Base-by-base conservation (phyloP, 148 eudicot species). In the Vaccinium darrowii region DNA sequence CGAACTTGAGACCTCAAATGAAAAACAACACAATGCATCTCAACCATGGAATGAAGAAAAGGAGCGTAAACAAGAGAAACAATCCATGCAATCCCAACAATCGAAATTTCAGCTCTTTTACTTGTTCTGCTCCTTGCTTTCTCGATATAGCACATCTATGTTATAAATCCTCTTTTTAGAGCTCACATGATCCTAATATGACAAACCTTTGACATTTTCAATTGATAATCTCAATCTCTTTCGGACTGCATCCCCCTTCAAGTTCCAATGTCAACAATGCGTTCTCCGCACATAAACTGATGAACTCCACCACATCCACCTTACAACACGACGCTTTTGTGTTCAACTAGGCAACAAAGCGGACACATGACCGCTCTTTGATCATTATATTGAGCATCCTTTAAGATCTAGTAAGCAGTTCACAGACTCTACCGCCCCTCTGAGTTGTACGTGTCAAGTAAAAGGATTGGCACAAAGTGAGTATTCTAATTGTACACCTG, bases 401-500 rank as follows among this genome's bases (percentile, higher is more conserved):
- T 13, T 30, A 72, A 15, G 76, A 30, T 72, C 1, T 13, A 30
- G 43, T 33, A 43, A 12, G 43, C 21, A 30, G 47, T 71, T 30
- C 19, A 71, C 43, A 30, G 49, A 30, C 21, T 33, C 47, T 36
- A 33, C 1, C 6, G 76, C 76, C 47, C 76, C 76, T 72, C 76
- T 72, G 76, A 72, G 76, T 72, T 72, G 76, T 72, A 72, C 76
- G 30, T 72, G 21, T 72, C 76, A 72, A 72, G 76, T 72, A 72
- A 72, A 4, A 19, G 47, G 21, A 72, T 33, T 72, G 76, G 76
- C 9, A 43, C 76, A 1, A 72, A 72, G 9, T 72, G 76, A 72
- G 30, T 30, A 7, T 72, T 72, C 47, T 72, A 43, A 72, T 72
- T 72, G 76, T 27, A 72, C 33, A 72, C 76, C 76, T 72, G 47